Conservation (phyloP, 345 rosid genomes). For the Eucalyptus lansdowneana region DNA sequence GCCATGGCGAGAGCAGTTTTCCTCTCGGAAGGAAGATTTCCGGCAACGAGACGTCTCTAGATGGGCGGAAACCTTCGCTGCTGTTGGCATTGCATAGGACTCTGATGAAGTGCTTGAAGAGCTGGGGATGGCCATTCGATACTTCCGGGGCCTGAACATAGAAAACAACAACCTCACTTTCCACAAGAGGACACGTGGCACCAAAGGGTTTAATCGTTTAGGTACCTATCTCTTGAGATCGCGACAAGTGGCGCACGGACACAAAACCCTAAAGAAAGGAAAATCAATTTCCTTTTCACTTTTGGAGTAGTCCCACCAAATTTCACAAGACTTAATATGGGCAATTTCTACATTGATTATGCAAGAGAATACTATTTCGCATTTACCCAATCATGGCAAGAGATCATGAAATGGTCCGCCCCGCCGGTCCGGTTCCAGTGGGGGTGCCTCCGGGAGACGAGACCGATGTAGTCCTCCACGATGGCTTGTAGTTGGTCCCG, state of each 20-base stretch:
- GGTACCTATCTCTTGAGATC: not conserved
- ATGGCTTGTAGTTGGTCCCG: constrained; percentile 35
- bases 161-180: not conserved
- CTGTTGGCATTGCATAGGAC: constrained; percentile 43
- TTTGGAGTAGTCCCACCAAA: not conserved
- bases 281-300: no score
- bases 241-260: no score
- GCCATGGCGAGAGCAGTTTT: not conserved
- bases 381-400: constrained; percentile 75
- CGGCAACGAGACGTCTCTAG: constrained; percentile 26
- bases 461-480: constrained; percentile 34
- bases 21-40: constrained; percentile 9
- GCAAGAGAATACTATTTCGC: not conserved
- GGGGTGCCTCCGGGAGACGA: constrained; percentile 21
- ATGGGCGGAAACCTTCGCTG: constrained; percentile 30
- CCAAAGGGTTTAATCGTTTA: not conserved
- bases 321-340: not conserved
- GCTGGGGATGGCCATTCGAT: constrained; percentile 9
- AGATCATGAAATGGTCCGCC: constrained; percentile 56
- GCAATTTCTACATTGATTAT: not conserved
- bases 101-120: constrained; percentile 23
- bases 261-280: no score
- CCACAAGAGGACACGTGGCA: no score
- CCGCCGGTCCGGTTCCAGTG: constrained; percentile 52
- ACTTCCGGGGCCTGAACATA: constrained; percentile 19